Evolutionary conservation across 768 basidiomycete genomes (phyloP).

Genomic region (Brasilioporus rufonigricans): DNA sequence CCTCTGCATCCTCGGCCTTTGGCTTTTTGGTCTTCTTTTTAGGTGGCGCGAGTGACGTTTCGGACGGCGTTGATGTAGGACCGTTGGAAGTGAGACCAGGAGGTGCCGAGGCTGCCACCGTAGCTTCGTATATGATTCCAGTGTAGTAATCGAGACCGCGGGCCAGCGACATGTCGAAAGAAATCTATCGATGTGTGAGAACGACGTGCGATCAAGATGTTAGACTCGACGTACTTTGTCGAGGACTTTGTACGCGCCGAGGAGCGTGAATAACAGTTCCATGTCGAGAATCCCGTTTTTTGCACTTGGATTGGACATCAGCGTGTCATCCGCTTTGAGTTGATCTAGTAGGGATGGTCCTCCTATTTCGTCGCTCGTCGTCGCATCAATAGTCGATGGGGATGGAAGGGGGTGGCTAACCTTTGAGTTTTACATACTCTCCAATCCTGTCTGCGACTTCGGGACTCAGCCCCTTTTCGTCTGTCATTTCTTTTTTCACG

Average conservation of each 20-base stretch:
- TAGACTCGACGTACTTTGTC: constrained; percentile 56
- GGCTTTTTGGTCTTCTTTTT: constrained; percentile 45
- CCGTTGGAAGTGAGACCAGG: constrained; percentile 68
- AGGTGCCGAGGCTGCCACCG: constrained; percentile 90
- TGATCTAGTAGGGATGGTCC: too few species aligned
- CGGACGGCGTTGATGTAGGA: constrained; percentile 34
- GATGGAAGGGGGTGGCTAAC: too few species aligned
- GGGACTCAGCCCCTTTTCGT: constrained; percentile 85
- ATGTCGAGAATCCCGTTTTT: constrained; percentile 86
- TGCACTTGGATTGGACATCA: constrained; percentile 72
- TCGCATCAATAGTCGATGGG: too few species aligned
- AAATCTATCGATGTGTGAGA: constrained; percentile 55
- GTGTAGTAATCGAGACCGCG: constrained; percentile 98
- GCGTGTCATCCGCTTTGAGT: constrained; percentile 58
- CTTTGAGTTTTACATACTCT: constrained; percentile 95
- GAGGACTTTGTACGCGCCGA: constrained; percentile 75
- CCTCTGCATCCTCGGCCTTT: constrained; percentile 42
- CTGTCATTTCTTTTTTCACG: constrained; percentile 95
- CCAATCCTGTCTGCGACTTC: constrained; percentile 90
- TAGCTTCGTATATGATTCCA: constrained; percentile 96
- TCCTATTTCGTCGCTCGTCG: too few species aligned
- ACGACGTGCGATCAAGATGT: neutral
- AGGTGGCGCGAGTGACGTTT: constrained; percentile 11
- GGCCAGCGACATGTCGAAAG: constrained; percentile 96
- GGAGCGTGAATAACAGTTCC: constrained; percentile 76